These are phyloP conservation scores for Hymenoscyphus scutula DNA, from an alignment of 2,329 filamentous ascomycete genomes.

Conservation along the genomic window DNA sequence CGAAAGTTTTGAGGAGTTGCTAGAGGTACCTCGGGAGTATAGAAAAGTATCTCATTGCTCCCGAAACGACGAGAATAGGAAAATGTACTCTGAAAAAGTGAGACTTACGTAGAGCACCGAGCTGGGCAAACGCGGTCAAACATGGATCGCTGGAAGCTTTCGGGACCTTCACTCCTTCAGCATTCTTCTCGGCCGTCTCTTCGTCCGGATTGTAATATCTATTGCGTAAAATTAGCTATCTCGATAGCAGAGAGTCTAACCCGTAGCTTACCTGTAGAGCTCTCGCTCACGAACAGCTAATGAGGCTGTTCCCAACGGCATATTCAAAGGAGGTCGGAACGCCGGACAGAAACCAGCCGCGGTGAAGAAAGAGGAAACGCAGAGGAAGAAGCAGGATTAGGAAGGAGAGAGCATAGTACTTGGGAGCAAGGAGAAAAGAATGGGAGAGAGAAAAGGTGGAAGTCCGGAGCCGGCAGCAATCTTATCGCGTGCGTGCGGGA, in stretches of 20 bases:
- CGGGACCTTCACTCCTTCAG: constrained; percentile 4
- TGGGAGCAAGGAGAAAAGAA: background rate
- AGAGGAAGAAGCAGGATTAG: background rate
- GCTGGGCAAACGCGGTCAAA: constrained; percentile 47
- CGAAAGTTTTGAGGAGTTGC: no score
- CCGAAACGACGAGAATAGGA: no score
- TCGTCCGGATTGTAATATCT: constrained; percentile 28
- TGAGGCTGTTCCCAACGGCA: constrained; percentile 6
- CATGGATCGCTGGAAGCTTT: constrained; percentile 39
- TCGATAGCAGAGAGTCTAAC: no score
- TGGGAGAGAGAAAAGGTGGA: no score
- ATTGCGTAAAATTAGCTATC: background rate
- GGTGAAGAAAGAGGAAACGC: background rate
- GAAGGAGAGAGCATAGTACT: background rate
- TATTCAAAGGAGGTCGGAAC: background rate
- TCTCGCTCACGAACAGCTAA: constrained; percentile 26
- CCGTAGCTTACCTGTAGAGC: constrained; percentile 26
- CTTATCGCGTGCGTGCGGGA: no score
- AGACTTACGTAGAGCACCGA: constrained; percentile 50
- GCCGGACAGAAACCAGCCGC: background rate
- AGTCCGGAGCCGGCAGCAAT: no score
- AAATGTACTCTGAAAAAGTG: no score
- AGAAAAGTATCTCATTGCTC: no score
- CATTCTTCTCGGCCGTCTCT: background rate
- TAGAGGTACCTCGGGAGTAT: no score